Evolutionary conservation across 2,329 filamentous ascomycete species (phyloP).

Genomic region (Zelopaecilomyces penicillatus): DNA sequence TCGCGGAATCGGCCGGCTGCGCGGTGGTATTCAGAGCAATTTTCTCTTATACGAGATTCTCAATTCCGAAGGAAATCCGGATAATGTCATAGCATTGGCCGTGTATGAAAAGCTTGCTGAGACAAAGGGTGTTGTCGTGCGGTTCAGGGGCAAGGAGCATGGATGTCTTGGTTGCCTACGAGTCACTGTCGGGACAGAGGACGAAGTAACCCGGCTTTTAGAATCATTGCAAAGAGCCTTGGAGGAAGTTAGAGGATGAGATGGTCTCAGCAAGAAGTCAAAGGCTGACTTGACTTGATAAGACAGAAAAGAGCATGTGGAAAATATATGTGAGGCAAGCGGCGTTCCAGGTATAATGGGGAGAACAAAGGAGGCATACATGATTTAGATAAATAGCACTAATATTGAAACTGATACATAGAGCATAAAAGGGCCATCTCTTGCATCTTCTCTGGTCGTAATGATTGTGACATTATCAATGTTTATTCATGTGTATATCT

Average conservation of each 20-base stretch:
- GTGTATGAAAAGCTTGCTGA: slow-evolving; percentile 84
- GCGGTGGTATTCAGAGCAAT: slow-evolving; percentile 75
- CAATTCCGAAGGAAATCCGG: slow-evolving; percentile 61
- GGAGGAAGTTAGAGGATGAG: slow-evolving; percentile 31
- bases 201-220: slow-evolving; percentile 74
- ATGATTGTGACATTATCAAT: too few species aligned
- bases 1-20: slow-evolving; percentile 68
- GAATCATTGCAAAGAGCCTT: slow-evolving; percentile 50
- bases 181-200: slow-evolving; percentile 85
- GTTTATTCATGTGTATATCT: too few species aligned
- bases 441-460: too few species aligned
- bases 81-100: slow-evolving; percentile 67
- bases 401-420: too few species aligned
- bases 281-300: too few species aligned
- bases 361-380: too few species aligned
- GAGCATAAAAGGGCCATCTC: too few species aligned
- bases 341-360: too few species aligned
- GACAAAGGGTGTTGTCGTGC: slow-evolving; percentile 78
- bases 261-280: too few species aligned
- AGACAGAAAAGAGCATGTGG: too few species aligned
- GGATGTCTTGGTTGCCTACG: slow-evolving; percentile 83
- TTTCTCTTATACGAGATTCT: slow-evolving; percentile 89
- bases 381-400: too few species aligned
- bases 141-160: slow-evolving; percentile 87
- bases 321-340: too few species aligned